Conservation (phyloP, 352 stramenopile genomes). For the Phytopythium kandeliae region DNA sequence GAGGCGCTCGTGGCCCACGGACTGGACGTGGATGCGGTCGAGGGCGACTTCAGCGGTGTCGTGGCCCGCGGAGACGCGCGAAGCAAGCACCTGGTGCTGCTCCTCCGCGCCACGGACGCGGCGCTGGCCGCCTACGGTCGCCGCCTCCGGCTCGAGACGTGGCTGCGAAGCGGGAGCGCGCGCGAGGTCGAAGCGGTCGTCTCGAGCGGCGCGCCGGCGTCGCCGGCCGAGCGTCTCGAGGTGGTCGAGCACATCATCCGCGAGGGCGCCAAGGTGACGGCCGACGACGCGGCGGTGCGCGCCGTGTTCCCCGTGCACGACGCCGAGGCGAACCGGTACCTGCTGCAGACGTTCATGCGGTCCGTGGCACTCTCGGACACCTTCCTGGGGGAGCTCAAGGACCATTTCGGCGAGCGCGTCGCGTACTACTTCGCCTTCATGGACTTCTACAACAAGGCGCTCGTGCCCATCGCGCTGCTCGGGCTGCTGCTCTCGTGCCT, state of each 20-base stretch:
- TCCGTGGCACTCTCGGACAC: constrained; percentile 54
- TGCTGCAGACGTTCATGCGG: constrained; percentile 75
- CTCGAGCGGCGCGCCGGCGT: constrained; percentile 49
- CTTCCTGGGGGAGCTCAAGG: constrained; percentile 58
- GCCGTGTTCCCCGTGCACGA: constrained; percentile 82
- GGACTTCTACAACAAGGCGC: constrained; percentile 83
- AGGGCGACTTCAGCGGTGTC: constrained; percentile 56
- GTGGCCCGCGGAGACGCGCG: constrained; percentile 24
- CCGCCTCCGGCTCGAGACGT: constrained; percentile 66
- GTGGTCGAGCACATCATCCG: constrained; percentile 82
- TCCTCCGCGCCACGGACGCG: constrained; percentile 64
- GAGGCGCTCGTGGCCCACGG: constrained; percentile 58
- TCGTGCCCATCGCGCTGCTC: constrained; percentile 70
- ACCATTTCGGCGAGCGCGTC: constrained; percentile 82
- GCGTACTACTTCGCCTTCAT: constrained; percentile 86
- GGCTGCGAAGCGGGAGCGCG: constrained; percentile 68
- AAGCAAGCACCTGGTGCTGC: constrained; percentile 70
- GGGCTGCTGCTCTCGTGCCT: constrained; percentile 66
- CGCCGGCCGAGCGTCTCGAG: constrained; percentile 69
- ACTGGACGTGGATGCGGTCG: constrained; percentile 65
- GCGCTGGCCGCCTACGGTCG: constrained; percentile 52
- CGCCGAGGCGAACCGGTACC: constrained; percentile 54
- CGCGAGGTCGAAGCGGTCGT: constrained; percentile 65
- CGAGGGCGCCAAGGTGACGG: constrained; percentile 58
- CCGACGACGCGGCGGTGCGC: constrained; percentile 42